phyloP scores from a whole-genome alignment of 225 moss, liverwort and hornwort species.

The Physcomitrium patens region DNA sequence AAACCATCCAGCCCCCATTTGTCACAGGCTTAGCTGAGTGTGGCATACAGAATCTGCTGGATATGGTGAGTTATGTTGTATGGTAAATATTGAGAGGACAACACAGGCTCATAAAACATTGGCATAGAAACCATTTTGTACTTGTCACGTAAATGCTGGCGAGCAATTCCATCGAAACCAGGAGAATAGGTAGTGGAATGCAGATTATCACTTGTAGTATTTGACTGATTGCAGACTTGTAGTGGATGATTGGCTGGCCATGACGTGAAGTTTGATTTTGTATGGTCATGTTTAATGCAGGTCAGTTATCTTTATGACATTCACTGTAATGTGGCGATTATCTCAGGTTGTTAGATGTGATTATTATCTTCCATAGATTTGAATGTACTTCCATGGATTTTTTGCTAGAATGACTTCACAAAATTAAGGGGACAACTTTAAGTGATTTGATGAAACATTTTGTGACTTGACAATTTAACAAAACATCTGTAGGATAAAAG shows the following conservation, averaged over 20 bases:
- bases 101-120: constrained; percentile 22
- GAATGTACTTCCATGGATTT: too few relatives aligned
- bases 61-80: constrained; percentile 19
- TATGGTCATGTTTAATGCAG: constrained; percentile 12
- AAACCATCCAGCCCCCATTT: constrained; percentile 8
- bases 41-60: constrained; percentile 16
- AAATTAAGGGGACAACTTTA: too few relatives aligned
- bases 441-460: too few relatives aligned
- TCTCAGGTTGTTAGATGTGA: too few relatives aligned
- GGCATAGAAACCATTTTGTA: constrained; percentile 27
- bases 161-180: constrained; percentile 17
- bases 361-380: too few relatives aligned
- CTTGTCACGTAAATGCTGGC: constrained; percentile 23
- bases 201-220: constrained; percentile 39
- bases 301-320: constrained; percentile 9
- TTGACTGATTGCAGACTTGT: constrained; percentile 26
- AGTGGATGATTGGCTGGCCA: constrained; percentile 10
- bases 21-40: constrained; percentile 11
- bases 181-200: constrained; percentile 27
- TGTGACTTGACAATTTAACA: too few relatives aligned
- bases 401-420: too few relatives aligned
- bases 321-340: too few relatives aligned
- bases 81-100: constrained; percentile 30
- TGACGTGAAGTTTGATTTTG: constrained; percentile 7
- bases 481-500: too few relatives aligned